These are phyloP conservation scores for Mycena olivaceomarginata DNA, from an alignment of 768 basidiomycete genomes.

Conservation along the genomic window DNA sequence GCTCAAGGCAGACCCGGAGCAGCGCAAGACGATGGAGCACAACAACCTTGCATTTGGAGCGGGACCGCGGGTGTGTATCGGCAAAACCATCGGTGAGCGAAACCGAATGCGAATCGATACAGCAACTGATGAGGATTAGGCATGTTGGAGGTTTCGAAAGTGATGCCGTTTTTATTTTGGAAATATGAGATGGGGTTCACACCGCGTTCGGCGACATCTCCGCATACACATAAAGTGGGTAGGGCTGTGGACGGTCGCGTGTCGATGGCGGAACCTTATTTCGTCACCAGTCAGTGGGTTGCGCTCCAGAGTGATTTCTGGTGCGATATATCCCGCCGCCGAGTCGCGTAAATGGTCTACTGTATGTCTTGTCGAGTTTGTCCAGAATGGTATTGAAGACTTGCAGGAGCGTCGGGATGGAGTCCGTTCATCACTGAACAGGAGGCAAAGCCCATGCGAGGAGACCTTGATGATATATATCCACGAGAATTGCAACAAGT, in stretches of 20 bases:
- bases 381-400: no score
- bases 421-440: no score
- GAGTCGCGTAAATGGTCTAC: not conserved
- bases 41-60: slow-evolving; percentile 34
- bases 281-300: slow-evolving; percentile 34
- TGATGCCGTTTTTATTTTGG: slow-evolving; percentile 25
- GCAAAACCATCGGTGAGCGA: slow-evolving; percentile 25
- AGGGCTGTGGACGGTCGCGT: slow-evolving; percentile 26
- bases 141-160: slow-evolving; percentile 32
- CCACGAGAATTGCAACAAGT: no score
- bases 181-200: slow-evolving; percentile 28
- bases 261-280: slow-evolving; percentile 16
- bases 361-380: not conserved
- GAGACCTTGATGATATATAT: no score
- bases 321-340: slow-evolving; percentile 21
- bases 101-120: not conserved
- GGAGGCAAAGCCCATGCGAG: no score
- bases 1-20: slow-evolving; percentile 25
- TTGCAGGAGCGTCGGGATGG: no score
- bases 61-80: slow-evolving; percentile 31
- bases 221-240: slow-evolving; percentile 9
- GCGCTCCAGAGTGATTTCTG: slow-evolving; percentile 38
- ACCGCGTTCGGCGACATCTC: slow-evolving; percentile 25
- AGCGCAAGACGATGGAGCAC: slow-evolving; percentile 26
- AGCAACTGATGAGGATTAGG: not conserved